Percentiles rank a stretch among this genome's conserved stretches.
phyloP scores from a whole-genome alignment of 2,329 filamentous ascomycete genomes.

The Venturiaceae sp. region DNA sequence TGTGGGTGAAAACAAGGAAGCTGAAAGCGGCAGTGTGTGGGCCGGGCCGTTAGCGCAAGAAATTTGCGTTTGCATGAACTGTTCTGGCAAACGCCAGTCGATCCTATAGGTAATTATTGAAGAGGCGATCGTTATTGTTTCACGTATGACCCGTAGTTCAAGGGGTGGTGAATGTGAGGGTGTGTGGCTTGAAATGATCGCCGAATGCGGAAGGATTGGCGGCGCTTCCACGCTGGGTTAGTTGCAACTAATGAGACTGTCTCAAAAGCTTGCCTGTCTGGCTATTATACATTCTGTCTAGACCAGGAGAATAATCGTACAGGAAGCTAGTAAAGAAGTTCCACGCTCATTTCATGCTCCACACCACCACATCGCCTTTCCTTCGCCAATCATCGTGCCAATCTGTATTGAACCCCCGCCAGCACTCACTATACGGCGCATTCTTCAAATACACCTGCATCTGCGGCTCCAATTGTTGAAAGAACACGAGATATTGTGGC shows the following conservation, averaged over 20 bases:
- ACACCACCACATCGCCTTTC: constrained; percentile 53
- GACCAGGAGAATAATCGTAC: not conserved
- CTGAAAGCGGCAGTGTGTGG: not conserved
- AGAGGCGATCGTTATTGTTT: not conserved
- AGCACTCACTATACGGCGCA: constrained; percentile 47
- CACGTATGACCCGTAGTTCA: not conserved
- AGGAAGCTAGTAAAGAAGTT: not conserved
- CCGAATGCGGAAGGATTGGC: not conserved
- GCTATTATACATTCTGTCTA: not conserved
- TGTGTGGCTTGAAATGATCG: not conserved
- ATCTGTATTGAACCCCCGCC: constrained; percentile 50
- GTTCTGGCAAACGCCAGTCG: not conserved
- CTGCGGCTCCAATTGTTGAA: constrained; percentile 45
- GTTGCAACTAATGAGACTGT: not conserved
- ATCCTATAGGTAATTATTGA: not conserved
- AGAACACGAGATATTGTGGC: constrained; percentile 43
- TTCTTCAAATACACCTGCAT: constrained; percentile 32
- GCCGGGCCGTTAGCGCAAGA: too few species aligned
- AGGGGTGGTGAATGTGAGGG: not conserved
- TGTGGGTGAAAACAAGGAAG: not conserved
- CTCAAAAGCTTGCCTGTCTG: not conserved
- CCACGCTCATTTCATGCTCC: constrained; percentile 27
- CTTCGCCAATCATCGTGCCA: constrained; percentile 55
- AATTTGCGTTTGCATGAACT: not conserved
- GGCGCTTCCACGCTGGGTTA: not conserved